Conservation (phyloP, 2,329 filamentous ascomycete species). For the Albifimbria verrucaria region DNA sequence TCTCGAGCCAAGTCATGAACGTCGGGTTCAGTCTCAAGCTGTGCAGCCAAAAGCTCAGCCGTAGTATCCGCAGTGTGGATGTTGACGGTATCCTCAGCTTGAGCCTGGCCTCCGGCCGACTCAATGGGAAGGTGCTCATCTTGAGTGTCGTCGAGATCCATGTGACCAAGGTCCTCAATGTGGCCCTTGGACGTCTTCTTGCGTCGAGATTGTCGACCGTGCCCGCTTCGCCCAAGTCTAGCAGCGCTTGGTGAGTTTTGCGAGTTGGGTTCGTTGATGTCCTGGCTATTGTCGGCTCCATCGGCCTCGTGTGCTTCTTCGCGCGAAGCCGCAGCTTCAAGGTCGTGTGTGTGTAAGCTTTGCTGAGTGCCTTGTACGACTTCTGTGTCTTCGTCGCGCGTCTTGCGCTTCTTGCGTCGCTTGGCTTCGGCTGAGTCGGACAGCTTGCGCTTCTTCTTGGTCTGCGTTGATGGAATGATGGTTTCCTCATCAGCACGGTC, state of each 20-base stretch:
- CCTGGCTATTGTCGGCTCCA: conserved; percentile 10
- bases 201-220: conserved; percentile 21
- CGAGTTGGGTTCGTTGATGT: conserved; percentile 11
- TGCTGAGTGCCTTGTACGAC: conserved; percentile 6
- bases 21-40: conserved; percentile 14
- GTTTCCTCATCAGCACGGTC: background rate
- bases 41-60: background rate
- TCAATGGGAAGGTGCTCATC: conserved; percentile 1
- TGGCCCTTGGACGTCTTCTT: conserved; percentile 20
- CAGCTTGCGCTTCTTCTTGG: conserved; percentile 31
- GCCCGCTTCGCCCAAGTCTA: conserved; percentile 20
- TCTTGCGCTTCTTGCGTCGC: conserved; percentile 29
- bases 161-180: conserved; percentile 12
- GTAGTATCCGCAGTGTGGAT: background rate
- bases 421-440: conserved; percentile 26
- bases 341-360: conserved; percentile 9
- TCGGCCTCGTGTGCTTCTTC: background rate
- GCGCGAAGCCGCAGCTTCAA: conserved; percentile 5
- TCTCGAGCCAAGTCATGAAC: conserved; percentile 28
- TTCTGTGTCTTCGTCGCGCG: conserved; percentile 17
- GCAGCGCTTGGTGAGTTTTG: conserved; percentile 25
- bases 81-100: conserved; percentile 6
- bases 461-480: conserved; percentile 14
- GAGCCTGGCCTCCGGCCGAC: conserved; percentile 1
- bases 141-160: conserved; percentile 17